These are phyloP conservation scores for Lathyrus oleraceus DNA, from an alignment of 306 rosid genomes.

Conservation along the genomic window DNA sequence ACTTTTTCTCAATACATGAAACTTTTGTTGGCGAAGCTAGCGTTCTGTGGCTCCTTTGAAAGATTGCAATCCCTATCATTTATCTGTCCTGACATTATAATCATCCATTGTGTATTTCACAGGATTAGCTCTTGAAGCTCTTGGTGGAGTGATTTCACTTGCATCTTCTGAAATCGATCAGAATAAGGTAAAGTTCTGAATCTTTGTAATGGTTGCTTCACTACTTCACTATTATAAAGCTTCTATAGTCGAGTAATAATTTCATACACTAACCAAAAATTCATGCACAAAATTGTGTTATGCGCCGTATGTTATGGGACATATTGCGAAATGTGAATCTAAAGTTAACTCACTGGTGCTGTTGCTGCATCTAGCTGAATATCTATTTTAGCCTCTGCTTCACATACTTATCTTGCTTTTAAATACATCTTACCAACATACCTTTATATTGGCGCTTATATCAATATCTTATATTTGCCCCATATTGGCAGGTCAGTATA, in stretches of 20 bases:
- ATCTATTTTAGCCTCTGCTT: background rate
- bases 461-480: constrained; percentile 36
- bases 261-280: constrained; percentile 20
- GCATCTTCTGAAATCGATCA: constrained; percentile 86
- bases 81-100: constrained; percentile 26
- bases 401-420: constrained; percentile 18
- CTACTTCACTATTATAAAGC: constrained; percentile 17
- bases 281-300: background rate
- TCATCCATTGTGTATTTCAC: constrained; percentile 34
- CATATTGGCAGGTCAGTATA: constrained; percentile 61
- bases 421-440: constrained; percentile 6
- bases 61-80: constrained; percentile 20
- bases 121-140: constrained; percentile 92
- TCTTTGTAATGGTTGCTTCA: constrained; percentile 28
- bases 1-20: constrained; percentile 5
- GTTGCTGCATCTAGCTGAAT: constrained; percentile 15
- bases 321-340: constrained; percentile 1
- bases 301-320: constrained; percentile 5
- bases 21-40: constrained; percentile 5
- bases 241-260: background rate
- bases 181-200: constrained; percentile 55
- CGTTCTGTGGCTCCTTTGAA: constrained; percentile 2
- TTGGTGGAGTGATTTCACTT: constrained; percentile 82
- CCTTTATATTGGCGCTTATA: constrained; percentile 4
- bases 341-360: background rate